phyloP scores from a whole-genome alignment of 1,284 basidiomycete species.

The Heterobasidion parviporum region DNA sequence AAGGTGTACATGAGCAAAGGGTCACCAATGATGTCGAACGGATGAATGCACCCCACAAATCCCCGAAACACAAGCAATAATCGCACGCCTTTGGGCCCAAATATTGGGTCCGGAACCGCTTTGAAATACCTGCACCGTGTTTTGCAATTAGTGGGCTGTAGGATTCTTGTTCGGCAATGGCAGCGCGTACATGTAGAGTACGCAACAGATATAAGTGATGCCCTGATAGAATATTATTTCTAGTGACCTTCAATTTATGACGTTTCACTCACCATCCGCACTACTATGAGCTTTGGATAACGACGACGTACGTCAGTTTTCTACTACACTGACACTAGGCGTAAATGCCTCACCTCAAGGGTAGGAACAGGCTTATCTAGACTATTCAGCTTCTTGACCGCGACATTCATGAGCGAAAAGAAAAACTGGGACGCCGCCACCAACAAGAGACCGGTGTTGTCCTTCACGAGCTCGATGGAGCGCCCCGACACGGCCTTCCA shows the following conservation, averaged over 20 bases:
- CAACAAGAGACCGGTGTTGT: slow-evolving; percentile 55
- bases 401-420: slow-evolving; percentile 52
- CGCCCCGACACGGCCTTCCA: neutral
- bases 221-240: slow-evolving; percentile 15
- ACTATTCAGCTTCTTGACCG: slow-evolving; percentile 52
- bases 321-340: neutral
- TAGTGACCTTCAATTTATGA: neutral
- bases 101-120: slow-evolving; percentile 54
- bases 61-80: slow-evolving; percentile 50
- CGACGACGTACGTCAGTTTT: neutral
- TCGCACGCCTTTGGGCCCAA: slow-evolving; percentile 65
- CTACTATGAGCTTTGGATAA: slow-evolving; percentile 29
- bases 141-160: slow-evolving; percentile 7
- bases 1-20: slow-evolving; percentile 13
- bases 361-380: slow-evolving; percentile 51
- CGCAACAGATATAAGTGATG: slow-evolving; percentile 37
- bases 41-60: slow-evolving; percentile 44
- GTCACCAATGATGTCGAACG: neutral
- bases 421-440: slow-evolving; percentile 54
- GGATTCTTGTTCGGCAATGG: neutral
- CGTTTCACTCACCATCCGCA: slow-evolving; percentile 36
- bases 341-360: slow-evolving; percentile 36
- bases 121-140: slow-evolving; percentile 30
- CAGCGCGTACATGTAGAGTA: slow-evolving; percentile 32
- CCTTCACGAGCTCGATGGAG: slow-evolving; percentile 12